Evolutionary conservation across 257 asterid genomes (phyloP).

Genomic region (Solanum bulbocastanum): DNA sequence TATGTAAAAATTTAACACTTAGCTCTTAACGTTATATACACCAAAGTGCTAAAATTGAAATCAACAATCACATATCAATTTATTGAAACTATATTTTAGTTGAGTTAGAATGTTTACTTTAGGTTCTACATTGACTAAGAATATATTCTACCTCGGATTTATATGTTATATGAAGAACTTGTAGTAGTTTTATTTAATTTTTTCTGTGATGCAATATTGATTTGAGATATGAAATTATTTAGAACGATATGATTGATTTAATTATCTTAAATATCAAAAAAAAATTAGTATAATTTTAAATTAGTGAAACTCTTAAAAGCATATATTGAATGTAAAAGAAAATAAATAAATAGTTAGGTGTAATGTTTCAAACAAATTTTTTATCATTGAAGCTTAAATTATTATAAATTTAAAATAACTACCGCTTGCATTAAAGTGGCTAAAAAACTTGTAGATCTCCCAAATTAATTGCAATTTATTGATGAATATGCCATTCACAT

Average conservation of each 20-base stretch:
- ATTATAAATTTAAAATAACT: no score
- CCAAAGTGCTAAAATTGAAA: not conserved
- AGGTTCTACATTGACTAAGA: not conserved
- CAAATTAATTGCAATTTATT: not conserved
- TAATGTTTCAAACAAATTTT: no score
- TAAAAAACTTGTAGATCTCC: not conserved
- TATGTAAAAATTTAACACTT: not conserved
- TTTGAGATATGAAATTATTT: not conserved
- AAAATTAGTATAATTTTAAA: not conserved
- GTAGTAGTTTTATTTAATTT: not conserved
- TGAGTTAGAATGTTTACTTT: not conserved
- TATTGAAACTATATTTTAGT: not conserved
- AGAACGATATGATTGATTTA: not conserved
- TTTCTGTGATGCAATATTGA: no score
- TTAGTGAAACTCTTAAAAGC: not conserved
- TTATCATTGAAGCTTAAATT: not conserved
- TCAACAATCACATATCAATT: not conserved
- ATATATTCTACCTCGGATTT: not conserved
- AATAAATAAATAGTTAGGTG: not conserved
- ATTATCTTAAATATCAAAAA: no score
- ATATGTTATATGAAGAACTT: not conserved
- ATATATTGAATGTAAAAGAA: not conserved
- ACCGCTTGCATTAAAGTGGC: not conserved
- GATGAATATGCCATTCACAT: not conserved
- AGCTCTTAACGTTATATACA: not conserved